Evolutionary conservation across 352 stramenopile genomes (phyloP), one percentile per base, ranked within the genome.

Genomic region (Phytophthora fragariae): DNA sequence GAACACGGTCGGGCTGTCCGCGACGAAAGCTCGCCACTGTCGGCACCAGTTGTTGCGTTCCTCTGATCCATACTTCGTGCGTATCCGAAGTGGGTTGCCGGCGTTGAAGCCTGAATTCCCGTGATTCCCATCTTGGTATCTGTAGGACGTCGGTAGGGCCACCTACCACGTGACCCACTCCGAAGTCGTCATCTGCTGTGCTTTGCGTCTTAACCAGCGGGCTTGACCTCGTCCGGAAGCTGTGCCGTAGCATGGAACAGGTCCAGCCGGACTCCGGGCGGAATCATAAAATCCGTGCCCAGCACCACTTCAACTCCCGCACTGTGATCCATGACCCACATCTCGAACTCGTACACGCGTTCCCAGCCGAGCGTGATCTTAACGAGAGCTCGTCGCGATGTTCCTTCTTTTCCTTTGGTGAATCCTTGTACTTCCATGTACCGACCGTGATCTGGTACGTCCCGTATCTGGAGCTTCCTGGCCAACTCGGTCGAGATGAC

Each of bases 41-140:
- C 35, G 61, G 61, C 0, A 67, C n/a, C 6, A 60, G 6, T 5
- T 8, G 11, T 12, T 15, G 24, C 1, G 50, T 59, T 2, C 33
- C n/a, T n/a, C 61, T 49, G 15, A 67, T 44, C 61, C 47, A 69
- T 4, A 69, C 4, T 2, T 57, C 62, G 15, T 69, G 39, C 17
- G 53, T 62, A 2, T 15, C 14, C n/a, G n/a, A 1, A 1, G 59
- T 5, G 10, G 59, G 59, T 37, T 21, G 17, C 17, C 37, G n/a
- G 11, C n/a, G 59, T 35, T 21, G n/a, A 11, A 67, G n/a, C 6
- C n/a, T n/a, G 52, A 69, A 69, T 4, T 56, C 58, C 24, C n/a
- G 11, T 46, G 46, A 65, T 17, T 65, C 33, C 10, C 46, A 29
- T 37, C 12, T 7, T 14, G 47, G 17, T 21, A 54, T 54, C 10